phyloP scores from a whole-genome alignment of 2,329 filamentous ascomycete species.

The Pseudogymnoascus sp. region DNA sequence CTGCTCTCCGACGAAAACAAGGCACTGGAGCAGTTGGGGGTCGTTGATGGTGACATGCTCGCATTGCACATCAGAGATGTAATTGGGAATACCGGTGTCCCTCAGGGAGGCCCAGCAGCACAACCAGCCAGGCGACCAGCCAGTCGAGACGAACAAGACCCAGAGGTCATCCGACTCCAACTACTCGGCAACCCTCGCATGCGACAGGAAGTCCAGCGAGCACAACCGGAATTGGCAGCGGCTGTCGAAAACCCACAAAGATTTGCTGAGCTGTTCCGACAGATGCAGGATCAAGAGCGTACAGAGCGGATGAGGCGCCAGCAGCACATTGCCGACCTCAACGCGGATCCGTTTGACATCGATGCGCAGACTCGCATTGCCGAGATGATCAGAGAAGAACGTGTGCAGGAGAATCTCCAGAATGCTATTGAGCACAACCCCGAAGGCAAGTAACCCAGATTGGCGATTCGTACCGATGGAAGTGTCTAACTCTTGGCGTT shows the following conservation, averaged over 20 bases:
- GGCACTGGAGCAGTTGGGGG: conserved; percentile 72
- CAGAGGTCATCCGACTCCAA: conserved; percentile 75
- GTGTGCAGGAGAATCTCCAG: conserved; percentile 90
- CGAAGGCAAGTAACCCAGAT: conserved; percentile 59
- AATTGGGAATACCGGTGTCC: conserved; percentile 38
- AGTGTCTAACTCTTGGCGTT: conserved; percentile 15
- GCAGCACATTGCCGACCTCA: conserved; percentile 74
- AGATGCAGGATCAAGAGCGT: conserved; percentile 61
- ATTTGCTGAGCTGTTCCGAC: conserved; percentile 65
- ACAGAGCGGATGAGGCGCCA: conserved; percentile 69
- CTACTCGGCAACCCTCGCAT: conserved; percentile 70
- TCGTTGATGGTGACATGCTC: conserved; percentile 87
- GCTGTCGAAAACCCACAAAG: conserved; percentile 66
- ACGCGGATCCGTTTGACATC: conserved; percentile 88
- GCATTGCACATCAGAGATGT: conserved; percentile 68
- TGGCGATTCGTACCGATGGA: not conserved
- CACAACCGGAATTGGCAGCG: conserved; percentile 68
- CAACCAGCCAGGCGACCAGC: conserved; percentile 23
- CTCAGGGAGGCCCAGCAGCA: conserved; percentile 24
- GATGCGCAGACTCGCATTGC: conserved; percentile 89
- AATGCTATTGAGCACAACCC: conserved; percentile 96
- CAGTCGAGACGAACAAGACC: conserved; percentile 45
- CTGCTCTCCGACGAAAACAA: conserved; percentile 69
- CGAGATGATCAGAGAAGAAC: conserved; percentile 92
- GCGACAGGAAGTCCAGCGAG: conserved; percentile 60